These are phyloP conservation scores for Trichoderma sp. DNA, from an alignment of 2,329 filamentous ascomycete genomes.

Conservation along the genomic window DNA sequence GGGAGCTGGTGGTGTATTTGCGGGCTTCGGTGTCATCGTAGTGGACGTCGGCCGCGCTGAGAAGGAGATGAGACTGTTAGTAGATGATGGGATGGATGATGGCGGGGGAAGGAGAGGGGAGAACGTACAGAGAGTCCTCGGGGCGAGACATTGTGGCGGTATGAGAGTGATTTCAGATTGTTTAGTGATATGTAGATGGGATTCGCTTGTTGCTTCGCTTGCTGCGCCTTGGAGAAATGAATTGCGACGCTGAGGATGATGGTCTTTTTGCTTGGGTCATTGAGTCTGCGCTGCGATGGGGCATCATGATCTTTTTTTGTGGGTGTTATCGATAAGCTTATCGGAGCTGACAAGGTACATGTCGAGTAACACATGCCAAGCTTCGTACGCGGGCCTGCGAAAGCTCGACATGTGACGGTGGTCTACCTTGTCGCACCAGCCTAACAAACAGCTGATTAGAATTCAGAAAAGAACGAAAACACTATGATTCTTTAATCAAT, in stretches of 20 bases:
- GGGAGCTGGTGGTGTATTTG: conserved; percentile 96
- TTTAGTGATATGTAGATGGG: not conserved
- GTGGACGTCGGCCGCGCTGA: conserved; percentile 90
- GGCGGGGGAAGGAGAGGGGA: conserved; percentile 27
- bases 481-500: not conserved
- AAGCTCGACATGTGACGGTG: not conserved
- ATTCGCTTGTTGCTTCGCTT: not conserved
- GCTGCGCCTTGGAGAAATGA: not conserved
- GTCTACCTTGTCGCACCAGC: not conserved
- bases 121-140: conserved; percentile 83
- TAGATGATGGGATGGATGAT: not conserved
- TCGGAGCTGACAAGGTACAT: not conserved
- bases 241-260: not conserved
- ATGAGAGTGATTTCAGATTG: not conserved
- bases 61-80: conserved; percentile 18
- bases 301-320: conserved; percentile 27
- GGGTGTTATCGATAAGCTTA: conserved; percentile 31
- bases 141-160: conserved; percentile 82
- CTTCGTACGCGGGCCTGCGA: not conserved
- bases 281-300: not conserved
- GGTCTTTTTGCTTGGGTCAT: not conserved
- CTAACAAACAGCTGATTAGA: not conserved
- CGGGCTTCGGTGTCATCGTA: conserved; percentile 95
- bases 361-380: not conserved
- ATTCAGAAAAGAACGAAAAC: not conserved